Percentiles rank a stretch among this genome's conserved stretches.
These are phyloP conservation scores for Lichtheimia ramosa DNA, from an alignment of 371 early-diverging fungal species.

Conservation along the genomic window DNA sequence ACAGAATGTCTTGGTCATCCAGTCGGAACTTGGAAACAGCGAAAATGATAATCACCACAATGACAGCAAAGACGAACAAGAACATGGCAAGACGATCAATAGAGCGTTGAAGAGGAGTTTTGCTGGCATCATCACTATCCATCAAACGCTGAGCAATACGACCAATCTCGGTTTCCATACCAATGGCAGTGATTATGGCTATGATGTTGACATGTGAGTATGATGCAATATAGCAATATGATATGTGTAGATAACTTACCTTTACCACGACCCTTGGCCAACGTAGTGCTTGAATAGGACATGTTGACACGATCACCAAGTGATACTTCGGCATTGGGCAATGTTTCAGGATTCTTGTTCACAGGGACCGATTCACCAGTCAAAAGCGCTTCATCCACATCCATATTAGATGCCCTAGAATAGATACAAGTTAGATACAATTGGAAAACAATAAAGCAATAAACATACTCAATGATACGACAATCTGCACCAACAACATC, in stretches of 20 bases:
- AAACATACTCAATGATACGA: constrained; percentile 74
- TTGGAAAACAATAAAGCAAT: background rate
- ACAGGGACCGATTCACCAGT: constrained; percentile 65
- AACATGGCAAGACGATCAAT: constrained; percentile 69
- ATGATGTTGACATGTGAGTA: constrained; percentile 58
- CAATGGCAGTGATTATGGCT: constrained; percentile 84
- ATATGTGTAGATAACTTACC: constrained; percentile 61
- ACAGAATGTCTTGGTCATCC: constrained; percentile 64
- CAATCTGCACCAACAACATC: constrained; percentile 94
- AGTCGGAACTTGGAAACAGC: constrained; percentile 59
- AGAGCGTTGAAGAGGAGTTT: constrained; percentile 73
- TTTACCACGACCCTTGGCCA: constrained; percentile 49
- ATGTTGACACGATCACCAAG: constrained; percentile 67
- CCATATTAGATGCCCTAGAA: constrained; percentile 68
- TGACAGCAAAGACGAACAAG: constrained; percentile 49
- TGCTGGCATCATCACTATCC: constrained; percentile 59
- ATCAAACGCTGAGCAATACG: constrained; percentile 86
- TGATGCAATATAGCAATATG: constrained; percentile 82
- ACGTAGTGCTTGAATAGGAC: constrained; percentile 60
- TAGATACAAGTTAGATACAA: constrained; percentile 18
- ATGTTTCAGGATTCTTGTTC: constrained; percentile 25
- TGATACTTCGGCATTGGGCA: constrained; percentile 37
- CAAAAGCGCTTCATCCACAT: constrained; percentile 83
- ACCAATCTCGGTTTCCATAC: constrained; percentile 91
- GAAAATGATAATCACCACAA: constrained; percentile 59